These are phyloP conservation scores for Ochetophila trinervis DNA, from an alignment of 306 rosid species.

Conservation along the genomic window DNA sequence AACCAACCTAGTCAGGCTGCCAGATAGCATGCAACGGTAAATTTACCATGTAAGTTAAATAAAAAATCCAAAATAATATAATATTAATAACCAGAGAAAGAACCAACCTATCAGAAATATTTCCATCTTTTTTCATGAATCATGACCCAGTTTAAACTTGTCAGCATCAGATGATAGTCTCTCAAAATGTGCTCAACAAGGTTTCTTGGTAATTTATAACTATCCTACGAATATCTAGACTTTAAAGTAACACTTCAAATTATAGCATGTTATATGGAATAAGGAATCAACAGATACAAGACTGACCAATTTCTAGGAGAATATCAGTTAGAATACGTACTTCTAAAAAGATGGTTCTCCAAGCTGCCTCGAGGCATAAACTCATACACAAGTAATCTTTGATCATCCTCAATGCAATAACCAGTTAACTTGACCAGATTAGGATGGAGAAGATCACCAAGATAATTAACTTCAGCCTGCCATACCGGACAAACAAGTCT, in stretches of 20 bases:
- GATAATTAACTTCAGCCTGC: constrained; percentile 66
- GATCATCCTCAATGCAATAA: constrained; percentile 52
- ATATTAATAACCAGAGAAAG: too few relatives aligned
- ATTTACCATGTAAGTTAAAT: neutral
- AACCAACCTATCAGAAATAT: too few relatives aligned
- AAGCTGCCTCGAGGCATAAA: constrained; percentile 66
- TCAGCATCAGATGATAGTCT: neutral
- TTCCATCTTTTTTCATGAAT: too few relatives aligned
- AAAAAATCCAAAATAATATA: neutral
- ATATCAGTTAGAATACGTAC: constrained; percentile 31
- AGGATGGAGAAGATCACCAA: constrained; percentile 51
- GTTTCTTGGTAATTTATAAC: neutral
- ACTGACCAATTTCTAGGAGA: constrained; percentile 2
- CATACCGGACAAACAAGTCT: constrained; percentile 16
- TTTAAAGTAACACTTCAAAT: neutral
- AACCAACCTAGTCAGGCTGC: too few relatives aligned
- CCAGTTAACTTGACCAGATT: constrained; percentile 58
- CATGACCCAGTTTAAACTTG: neutral
- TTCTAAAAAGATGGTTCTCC: constrained; percentile 54
- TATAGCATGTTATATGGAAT: neutral
- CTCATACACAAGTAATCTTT: constrained; percentile 64
- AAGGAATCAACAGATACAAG: constrained; percentile 5
- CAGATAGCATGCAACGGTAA: too few relatives aligned
- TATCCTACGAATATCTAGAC: neutral
- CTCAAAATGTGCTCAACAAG: neutral